Evolutionary conservation across 2,329 filamentous ascomycete genomes (phyloP).

Genomic region (Stromatinia cepivora): DNA sequence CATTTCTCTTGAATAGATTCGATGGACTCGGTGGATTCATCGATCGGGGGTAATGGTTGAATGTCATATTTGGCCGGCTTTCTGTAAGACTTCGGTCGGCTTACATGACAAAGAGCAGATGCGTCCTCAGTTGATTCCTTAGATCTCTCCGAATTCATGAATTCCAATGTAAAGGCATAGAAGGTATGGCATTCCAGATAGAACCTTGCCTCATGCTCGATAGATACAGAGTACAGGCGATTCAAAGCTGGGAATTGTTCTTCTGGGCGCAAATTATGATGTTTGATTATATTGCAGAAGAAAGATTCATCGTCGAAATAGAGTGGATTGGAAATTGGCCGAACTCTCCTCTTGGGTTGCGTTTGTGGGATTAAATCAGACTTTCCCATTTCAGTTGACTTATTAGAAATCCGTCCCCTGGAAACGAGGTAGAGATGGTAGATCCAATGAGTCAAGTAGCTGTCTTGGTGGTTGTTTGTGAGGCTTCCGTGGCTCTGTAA

Average conservation of each 20-base stretch:
- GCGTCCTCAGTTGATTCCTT: neutral
- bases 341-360: conserved; percentile 9
- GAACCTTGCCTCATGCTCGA: conserved; percentile 10
- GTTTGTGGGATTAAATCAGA: conserved; percentile 2
- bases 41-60: neutral
- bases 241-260: neutral
- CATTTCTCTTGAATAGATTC: neutral
- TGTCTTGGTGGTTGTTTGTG: neutral
- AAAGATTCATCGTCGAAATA: conserved; percentile 1
- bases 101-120: neutral
- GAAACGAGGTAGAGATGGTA: neutral
- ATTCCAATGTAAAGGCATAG: conserved; percentile 12
- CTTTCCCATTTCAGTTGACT: conserved; percentile 8
- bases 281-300: conserved; percentile 9
- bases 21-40: neutral
- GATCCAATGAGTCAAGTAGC: neutral
- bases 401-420: neutral
- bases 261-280: neutral
- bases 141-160: neutral
- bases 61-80: conserved; percentile 16
- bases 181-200: conserved; percentile 11
- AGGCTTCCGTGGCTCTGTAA: neutral
- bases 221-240: neutral
- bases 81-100: conserved; percentile 2
- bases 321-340: conserved; percentile 22